Base-by-base conservation (phyloP, 768 basidiomycete species). In the Ephemerocybe angulata region DNA sequence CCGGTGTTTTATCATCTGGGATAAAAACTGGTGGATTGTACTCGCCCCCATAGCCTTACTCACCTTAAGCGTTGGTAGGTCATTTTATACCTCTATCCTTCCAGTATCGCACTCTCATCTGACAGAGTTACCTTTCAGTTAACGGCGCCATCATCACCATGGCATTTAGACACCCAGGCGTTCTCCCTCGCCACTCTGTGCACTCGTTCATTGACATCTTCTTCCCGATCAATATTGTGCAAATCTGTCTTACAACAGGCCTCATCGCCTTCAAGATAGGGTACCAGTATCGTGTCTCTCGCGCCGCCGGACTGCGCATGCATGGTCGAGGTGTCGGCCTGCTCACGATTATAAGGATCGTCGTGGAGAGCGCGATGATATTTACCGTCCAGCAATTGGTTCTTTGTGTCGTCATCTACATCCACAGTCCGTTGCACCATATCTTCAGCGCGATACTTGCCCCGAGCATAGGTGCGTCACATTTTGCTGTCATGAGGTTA, bases 1-100 rank as follows among this genome's bases (percentile, higher is more conserved):
- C 29, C 52, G 52, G 3, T 53, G 52, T 41, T 44, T 53, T 28
- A 19, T 53, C 24, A 44, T 53, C n/a, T 53, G 52, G 52, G 41
- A 37, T 11, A 37, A 27, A 12, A 44, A 44, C 29, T 53, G 41
- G 24, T 44, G 28, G 21, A 35, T 53, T 17, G 41, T 53, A 27
- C n/a, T 30, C 8, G 3, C 43, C 4, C 52, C 52, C 7, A 37
- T 41, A 3, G 4, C 33, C 22, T 41, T 53, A 10, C 31, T 53
- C 15, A 8, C 27, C 22, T 31, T 43, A 4, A 53, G 52, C 24
- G 30, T 53, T 10, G 52, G 52, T 44, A 30, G 6, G 52, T 30
- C 10, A 27, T 19, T 35, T 8, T 17, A 8, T 17, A 8, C 33
- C 17, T 8, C 8, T 35, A 12, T 8, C 41, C 21, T 21, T 11